phyloP scores from a whole-genome alignment of 805 yeast genomes.

The Debaryomyces tyrocola region DNA sequence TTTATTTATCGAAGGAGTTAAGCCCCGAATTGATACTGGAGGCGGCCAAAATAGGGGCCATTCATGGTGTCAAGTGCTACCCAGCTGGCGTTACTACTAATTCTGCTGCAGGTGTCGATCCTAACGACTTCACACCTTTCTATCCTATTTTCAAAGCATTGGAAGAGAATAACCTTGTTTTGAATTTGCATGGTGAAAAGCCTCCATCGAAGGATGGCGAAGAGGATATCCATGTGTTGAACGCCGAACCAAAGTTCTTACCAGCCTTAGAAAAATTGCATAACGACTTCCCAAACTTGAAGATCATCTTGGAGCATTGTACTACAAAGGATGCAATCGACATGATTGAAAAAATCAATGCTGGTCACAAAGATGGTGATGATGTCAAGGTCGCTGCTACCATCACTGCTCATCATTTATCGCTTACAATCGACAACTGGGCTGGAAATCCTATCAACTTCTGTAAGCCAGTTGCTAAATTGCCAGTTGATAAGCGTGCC shows the following conservation, averaged over 20 bases:
- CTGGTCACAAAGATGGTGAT: conserved; percentile 24
- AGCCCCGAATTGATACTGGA: conserved; percentile 83
- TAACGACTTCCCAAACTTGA: conserved; percentile 77
- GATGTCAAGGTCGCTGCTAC: conserved; percentile 77
- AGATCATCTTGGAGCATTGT: conserved; percentile 91
- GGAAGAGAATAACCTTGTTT: conserved; percentile 73
- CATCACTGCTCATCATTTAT: conserved; percentile 93
- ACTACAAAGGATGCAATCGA: conserved; percentile 88
- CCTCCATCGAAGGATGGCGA: conserved; percentile 59
- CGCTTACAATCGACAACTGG: conserved; percentile 88
- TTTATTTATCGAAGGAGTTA: conserved; percentile 73
- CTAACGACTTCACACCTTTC: conserved; percentile 83
- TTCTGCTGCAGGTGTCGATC: conserved; percentile 88
- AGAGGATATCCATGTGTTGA: conserved; percentile 78
- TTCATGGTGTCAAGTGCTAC: conserved; percentile 91
- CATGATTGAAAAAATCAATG: conserved; percentile 60
- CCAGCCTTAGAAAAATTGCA: conserved; percentile 86
- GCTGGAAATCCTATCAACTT: conserved; percentile 94
- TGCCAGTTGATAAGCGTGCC: conserved; percentile 81
- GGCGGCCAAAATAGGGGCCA: conserved; percentile 68
- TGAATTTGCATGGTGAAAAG: conserved; percentile 94
- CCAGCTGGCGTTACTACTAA: conserved; percentile 99
- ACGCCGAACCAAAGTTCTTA: conserved; percentile 89
- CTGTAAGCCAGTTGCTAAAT: conserved; percentile 97
- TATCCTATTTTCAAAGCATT: conserved; percentile 89